Evolutionary conservation across 176 grass and related monocot genomes (phyloP).

Genomic region (Carex scoparia): DNA sequence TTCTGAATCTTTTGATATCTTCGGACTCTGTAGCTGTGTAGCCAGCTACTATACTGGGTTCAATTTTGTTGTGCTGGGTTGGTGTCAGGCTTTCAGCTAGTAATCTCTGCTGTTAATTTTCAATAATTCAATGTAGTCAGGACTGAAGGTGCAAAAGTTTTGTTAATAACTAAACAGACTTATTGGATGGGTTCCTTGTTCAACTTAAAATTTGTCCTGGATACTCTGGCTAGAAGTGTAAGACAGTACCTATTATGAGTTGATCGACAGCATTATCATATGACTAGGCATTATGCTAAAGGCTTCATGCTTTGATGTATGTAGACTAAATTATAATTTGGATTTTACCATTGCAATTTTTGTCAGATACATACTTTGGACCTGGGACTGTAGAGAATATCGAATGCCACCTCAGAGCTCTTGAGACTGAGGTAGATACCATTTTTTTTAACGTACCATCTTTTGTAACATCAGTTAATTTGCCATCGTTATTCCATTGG

Average conservation of each 20-base stretch:
- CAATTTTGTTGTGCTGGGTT: neutral
- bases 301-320: neutral
- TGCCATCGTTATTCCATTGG: neutral
- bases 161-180: neutral
- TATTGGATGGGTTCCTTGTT: neutral
- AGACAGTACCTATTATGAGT: neutral
- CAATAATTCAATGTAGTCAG: neutral
- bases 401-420: constrained; percentile 64
- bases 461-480: neutral
- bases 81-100: neutral
- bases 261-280: neutral
- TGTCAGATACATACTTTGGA: constrained; percentile 76
- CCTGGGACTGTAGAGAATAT: constrained; percentile 93
- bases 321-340: neutral
- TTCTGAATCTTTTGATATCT: neutral
- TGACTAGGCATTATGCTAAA: neutral
- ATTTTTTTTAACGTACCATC: constrained; percentile 12
- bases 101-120: neutral
- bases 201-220: neutral
- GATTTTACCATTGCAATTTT: neutral
- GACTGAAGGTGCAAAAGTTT: neutral
- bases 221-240: neutral
- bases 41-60: neutral
- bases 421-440: constrained; percentile 60
- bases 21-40: neutral